Base-by-base conservation (phyloP, 768 basidiomycete genomes). In the Asterophora parasitica region DNA sequence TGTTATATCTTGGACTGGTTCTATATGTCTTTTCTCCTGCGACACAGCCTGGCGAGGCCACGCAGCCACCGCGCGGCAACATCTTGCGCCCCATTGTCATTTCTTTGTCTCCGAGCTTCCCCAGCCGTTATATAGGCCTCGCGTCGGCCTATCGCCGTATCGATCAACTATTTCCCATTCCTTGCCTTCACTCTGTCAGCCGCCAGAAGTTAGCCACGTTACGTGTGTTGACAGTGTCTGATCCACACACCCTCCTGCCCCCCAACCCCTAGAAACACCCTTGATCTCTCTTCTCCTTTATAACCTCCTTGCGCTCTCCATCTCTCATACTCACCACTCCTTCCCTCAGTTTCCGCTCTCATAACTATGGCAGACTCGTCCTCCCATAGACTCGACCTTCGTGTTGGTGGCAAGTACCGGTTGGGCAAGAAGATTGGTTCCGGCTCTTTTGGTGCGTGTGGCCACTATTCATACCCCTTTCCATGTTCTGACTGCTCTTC, bases 351-450 rank as follows among this genome's bases (percentile, higher is more conserved):
- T 46, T 42, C 51, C 44, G 42, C 53, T 51, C 45, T 41, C 48
- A 57, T 53, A 60, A 65, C 62, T 42, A 91, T 89, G 90, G 79
- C 88, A 69, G 89, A 92, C 63, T 75, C 74, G 35, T 70, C 72
- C 39, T 73, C 85, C 39, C 76, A 78, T 65, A 81, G 85, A 74
- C 78, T 92, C 51, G 89, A 92, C 72, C 83, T 92, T 57, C 79
- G 89, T 56, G 89, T 92, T 38, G 90, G 90, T 60, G 91, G 90
- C 59, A 92, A 98, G 72, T 97, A 98, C 77, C 82, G 95, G 62
- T 84, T 98, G 56, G 95, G 95, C 52, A 96, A 96, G 81, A 97
- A 97, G 86, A 97, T 98, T 62, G 95, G 95, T 54, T 95, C 92
- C 28, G 95, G 95, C 54, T 97, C 94, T 37, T 97, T 98, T 61